These are phyloP conservation scores for Paspalum notatum DNA, from an alignment of 176 grass and related monocot genomes.

Conservation along the genomic window DNA sequence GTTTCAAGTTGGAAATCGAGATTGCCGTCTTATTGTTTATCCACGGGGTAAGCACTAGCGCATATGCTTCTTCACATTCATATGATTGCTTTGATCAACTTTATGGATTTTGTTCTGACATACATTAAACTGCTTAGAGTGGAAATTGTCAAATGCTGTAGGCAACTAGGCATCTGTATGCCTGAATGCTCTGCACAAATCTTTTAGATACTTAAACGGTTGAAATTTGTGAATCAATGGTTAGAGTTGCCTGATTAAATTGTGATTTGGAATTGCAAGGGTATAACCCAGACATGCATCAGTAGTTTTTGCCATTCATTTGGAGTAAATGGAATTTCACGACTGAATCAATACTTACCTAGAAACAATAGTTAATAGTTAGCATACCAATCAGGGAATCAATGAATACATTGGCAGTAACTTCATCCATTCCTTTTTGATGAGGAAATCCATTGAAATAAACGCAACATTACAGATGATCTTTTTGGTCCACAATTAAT, in stretches of 20 bases:
- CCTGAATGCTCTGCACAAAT: constrained; percentile 26
- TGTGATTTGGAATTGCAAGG: constrained; percentile 12
- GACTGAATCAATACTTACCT: neutral
- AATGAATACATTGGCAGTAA: neutral
- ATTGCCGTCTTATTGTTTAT: constrained; percentile 98
- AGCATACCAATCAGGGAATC: neutral
- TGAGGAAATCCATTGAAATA: constrained; percentile 1
- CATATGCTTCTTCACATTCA: constrained; percentile 21
- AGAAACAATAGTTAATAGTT: constrained; percentile 16
- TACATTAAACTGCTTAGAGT: constrained; percentile 28
- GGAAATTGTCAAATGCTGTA: constrained; percentile 20
- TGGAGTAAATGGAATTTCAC: neutral
- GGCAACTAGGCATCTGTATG: neutral
- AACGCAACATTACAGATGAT: neutral
- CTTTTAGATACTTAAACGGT: constrained; percentile 26
- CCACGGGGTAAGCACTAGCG: constrained; percentile 73
- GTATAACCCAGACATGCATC: neutral
- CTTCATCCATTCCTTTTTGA: constrained; percentile 15
- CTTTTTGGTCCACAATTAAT: neutral
- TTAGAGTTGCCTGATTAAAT: constrained; percentile 7
- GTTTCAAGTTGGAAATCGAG: constrained; percentile 91
- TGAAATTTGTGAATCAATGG: constrained; percentile 10
- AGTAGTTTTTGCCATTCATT: constrained; percentile 38
- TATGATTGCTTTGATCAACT: constrained; percentile 21
- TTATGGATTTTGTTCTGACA: constrained; percentile 27